Percentiles rank a stretch among this genome's conserved stretches.
These are phyloP conservation scores for Aspergillus sp. DNA, from an alignment of 2,329 filamentous ascomycete genomes.

Conservation along the genomic window DNA sequence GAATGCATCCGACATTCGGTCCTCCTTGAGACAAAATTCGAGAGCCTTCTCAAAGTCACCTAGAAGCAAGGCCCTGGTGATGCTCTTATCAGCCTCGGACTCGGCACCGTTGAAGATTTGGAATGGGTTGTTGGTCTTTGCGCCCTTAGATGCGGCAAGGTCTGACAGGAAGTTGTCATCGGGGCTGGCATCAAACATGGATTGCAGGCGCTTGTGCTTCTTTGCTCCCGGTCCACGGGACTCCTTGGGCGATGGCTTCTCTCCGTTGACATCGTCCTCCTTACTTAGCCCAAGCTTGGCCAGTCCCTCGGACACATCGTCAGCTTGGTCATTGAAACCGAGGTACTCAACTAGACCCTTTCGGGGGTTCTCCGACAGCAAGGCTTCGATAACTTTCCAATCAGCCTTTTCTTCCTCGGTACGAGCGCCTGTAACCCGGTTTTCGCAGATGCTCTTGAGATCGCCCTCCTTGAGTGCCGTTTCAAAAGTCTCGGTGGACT, in stretches of 20 bases:
- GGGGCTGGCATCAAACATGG: conserved; percentile 73
- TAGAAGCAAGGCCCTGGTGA: conserved; percentile 84
- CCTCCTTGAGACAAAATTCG: conserved; percentile 82
- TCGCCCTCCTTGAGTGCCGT: conserved; percentile 75
- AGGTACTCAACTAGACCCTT: conserved; percentile 84
- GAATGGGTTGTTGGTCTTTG: conserved; percentile 93
- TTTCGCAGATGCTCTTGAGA: conserved; percentile 74
- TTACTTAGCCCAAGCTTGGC: conserved; percentile 43
- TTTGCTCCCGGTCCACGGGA: conserved; percentile 47
- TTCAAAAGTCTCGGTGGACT: conserved; percentile 83
- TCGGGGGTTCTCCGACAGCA: conserved; percentile 82
- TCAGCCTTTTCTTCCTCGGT: conserved; percentile 92
- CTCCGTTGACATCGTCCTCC: conserved; percentile 44
- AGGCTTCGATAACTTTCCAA: conserved; percentile 89
- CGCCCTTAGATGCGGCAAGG: conserved; percentile 82
- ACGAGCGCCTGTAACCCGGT: conserved; percentile 70
- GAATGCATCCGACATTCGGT: conserved; percentile 92
- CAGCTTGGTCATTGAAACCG: conserved; percentile 70
- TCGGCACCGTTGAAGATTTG: conserved; percentile 83
- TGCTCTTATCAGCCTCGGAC: conserved; percentile 76
- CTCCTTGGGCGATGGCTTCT: conserved; percentile 45
- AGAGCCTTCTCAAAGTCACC: conserved; percentile 89
- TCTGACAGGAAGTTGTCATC: conserved; percentile 87
- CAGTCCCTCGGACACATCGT: conserved; percentile 47
- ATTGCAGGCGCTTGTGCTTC: conserved; percentile 66